These are phyloP conservation scores for Hanseniaspora meyeri DNA, from an alignment of 805 yeast species.

Conservation along the genomic window DNA sequence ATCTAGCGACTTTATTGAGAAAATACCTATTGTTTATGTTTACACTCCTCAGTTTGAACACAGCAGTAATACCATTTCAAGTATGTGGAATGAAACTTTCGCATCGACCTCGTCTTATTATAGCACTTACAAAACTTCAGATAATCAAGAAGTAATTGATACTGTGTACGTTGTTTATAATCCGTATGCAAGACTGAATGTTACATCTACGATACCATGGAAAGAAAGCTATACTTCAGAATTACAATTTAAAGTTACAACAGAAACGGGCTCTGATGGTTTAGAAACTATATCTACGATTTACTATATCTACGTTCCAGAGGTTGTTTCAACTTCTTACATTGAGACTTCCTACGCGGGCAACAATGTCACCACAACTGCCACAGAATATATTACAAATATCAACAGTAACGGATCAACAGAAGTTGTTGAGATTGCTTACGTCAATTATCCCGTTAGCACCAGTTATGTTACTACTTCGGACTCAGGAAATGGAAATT, in stretches of 20 bases:
- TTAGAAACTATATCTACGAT: conserved; percentile 14
- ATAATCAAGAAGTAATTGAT: not conserved
- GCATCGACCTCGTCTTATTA: not conserved
- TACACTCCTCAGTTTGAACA: not conserved
- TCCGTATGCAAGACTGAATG: not conserved
- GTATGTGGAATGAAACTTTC: not conserved
- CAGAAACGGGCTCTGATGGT: conserved; percentile 15
- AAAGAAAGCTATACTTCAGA: conserved; percentile 14
- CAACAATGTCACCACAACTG: not conserved
- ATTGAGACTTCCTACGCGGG: conserved; percentile 8
- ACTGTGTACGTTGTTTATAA: conserved; percentile 4
- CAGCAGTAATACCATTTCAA: not conserved
- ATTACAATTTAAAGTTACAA: conserved; percentile 3
- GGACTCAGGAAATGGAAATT: not conserved
- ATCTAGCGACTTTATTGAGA: not conserved
- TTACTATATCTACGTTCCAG: conserved; percentile 17
- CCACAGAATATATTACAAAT: not conserved
- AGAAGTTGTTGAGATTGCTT: not conserved
- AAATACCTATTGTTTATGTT: not conserved
- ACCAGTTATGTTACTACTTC: not conserved
- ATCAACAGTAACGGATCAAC: not conserved
- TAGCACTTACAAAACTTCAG: not conserved
- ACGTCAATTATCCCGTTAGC: not conserved
- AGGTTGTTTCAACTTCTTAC: not conserved
- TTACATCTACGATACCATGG: conserved; percentile 1